These are phyloP conservation scores for Extremus antarcticus DNA, from an alignment of 495 filamentous ascomycete species.

Conservation along the genomic window DNA sequence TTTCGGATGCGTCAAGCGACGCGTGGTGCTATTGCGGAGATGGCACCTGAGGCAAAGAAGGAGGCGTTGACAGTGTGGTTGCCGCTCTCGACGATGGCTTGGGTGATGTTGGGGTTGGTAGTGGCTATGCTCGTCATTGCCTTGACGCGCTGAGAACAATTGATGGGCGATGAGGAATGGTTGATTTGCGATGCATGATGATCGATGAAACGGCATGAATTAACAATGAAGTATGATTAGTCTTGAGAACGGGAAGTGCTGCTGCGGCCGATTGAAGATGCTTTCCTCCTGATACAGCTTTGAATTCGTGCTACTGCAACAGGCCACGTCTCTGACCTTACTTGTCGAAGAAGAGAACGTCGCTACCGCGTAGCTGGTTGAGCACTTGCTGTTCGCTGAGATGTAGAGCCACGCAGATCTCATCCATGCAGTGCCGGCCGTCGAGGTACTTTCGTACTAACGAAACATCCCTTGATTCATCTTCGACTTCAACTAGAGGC, in stretches of 20 bases:
- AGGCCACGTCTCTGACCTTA: no score
- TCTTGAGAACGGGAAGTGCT: no score
- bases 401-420: slow-evolving; percentile 73
- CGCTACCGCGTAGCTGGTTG: slow-evolving; percentile 20
- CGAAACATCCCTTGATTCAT: not conserved
- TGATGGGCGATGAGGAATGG: no score
- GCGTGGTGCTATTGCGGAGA: slow-evolving; percentile 6
- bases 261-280: no score
- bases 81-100: slow-evolving; percentile 6
- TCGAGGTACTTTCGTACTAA: slow-evolving; percentile 58
- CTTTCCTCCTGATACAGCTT: no score
- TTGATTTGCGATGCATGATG: no score
- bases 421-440: slow-evolving; percentile 75
- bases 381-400: slow-evolving; percentile 48
- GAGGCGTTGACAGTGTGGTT: slow-evolving; percentile 1
- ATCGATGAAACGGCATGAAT: no score
- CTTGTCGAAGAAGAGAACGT: slow-evolving; percentile 11
- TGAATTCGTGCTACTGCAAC: no score
- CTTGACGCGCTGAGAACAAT: not conserved
- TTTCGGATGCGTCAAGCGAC: not conserved
- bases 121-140: not conserved
- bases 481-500: not conserved
- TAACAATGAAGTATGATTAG: no score
- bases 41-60: slow-evolving; percentile 3
- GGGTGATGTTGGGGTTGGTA: not conserved